These are phyloP conservation scores for Phlebiopsis flavidoalba DNA, from an alignment of 768 basidiomycete species.

Conservation along the genomic window DNA sequence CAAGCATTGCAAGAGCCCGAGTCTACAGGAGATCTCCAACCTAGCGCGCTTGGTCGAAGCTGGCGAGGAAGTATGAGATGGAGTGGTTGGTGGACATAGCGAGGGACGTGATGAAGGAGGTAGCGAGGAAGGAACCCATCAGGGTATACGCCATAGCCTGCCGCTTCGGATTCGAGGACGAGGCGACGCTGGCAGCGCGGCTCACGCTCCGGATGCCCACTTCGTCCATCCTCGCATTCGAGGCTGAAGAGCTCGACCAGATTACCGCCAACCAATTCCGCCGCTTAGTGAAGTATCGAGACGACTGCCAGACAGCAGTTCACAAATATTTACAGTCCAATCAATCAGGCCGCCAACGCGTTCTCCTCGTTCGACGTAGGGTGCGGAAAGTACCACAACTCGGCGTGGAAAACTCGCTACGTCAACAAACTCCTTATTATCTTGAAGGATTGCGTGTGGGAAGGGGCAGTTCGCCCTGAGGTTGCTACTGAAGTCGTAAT, in stretches of 20 bases:
- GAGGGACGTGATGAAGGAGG: neutral
- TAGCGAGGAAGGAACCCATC: conserved; percentile 3
- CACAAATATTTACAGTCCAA: neutral
- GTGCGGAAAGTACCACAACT: too few relatives aligned
- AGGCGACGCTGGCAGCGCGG: conserved; percentile 44
- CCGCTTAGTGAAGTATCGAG: neutral
- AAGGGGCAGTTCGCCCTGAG: neutral
- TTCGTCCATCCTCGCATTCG: neutral
- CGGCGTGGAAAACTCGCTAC: neutral
- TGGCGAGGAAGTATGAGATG: conserved; percentile 11
- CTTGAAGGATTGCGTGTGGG: neutral
- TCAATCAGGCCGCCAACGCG: neutral
- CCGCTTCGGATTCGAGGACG: conserved; percentile 50
- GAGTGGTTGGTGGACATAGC: conserved; percentile 2
- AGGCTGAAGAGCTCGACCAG: neutral
- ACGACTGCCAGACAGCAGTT: neutral
- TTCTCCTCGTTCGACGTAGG: too few relatives aligned
- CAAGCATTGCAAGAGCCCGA: too few relatives aligned
- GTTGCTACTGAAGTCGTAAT: neutral
- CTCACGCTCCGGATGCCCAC: conserved; percentile 15
- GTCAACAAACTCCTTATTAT: neutral
- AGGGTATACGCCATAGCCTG: conserved; percentile 21
- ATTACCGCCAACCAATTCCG: neutral
- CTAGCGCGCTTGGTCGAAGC: neutral
- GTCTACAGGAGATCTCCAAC: neutral